Evolutionary conservation across 2,329 filamentous ascomycete species (phyloP), one percentile per base, ranked within the genome.

Genomic region (Diaporthe sp.): DNA sequence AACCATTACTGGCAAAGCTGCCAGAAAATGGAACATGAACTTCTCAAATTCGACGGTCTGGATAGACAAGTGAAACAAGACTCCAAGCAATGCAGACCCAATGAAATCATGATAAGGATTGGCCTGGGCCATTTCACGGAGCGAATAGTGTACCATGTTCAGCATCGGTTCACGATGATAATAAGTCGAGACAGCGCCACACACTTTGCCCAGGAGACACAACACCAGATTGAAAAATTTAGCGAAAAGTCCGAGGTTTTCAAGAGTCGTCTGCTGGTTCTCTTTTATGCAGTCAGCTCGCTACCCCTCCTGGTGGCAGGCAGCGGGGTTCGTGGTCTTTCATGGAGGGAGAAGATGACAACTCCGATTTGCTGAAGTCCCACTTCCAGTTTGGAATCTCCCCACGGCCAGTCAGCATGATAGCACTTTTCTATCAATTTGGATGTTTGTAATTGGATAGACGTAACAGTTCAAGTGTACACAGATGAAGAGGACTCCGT

Each of bases 1-100:
- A 52, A 10, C 9, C 17, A 25, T n/a, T n/a, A 54, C 57, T 5
- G 33, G 69, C 28, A 64, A 64, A 25, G 57, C n/a, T 22, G 57
- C 45, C 5, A 71, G 45, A 33, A 52, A 71, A 42, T 71, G 57
- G 9, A 64, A 71, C 45, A 71, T 71, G n/a, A 54, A 42, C 35
- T 38, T 71, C 35, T 64, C 57, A 19, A 71, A 64, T 42, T 54
- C 45, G 4, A 71, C 25, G 30, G n/a, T 4, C 69, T 64, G 57
- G 33, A 71, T 61, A 19, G 45, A 71, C 33, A 71, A 3, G 57
- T 71, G 69, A 19, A 71, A 64, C 33, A 71, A 52, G 10, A 64
- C 17, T 28, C 69, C 42, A 15, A 61, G 17, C 30, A 54, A 40
- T 17, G 45, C 55, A 15, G 57, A 19, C 9, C 33, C 25, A 17